These are phyloP conservation scores for Hypoxylon sp. DNA, from an alignment of 2,329 filamentous ascomycete species.

Conservation along the genomic window DNA sequence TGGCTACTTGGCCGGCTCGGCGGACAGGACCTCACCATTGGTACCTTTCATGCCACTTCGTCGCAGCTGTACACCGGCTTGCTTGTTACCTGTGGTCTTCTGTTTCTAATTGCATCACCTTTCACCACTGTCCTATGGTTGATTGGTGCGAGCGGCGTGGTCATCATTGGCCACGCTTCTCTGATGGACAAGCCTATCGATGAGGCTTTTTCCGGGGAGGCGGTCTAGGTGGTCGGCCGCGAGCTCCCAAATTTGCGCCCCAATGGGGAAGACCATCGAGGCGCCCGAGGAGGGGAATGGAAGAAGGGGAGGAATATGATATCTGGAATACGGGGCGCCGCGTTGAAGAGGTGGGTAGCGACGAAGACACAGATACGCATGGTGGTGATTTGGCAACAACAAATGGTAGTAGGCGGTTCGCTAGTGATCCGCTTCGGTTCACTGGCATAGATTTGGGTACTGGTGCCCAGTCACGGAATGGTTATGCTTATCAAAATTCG, in stretches of 20 bases:
- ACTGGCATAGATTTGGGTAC: slow-evolving; percentile 70
- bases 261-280: slow-evolving; percentile 99
- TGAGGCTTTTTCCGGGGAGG: slow-evolving; percentile 99
- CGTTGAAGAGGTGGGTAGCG: slow-evolving; percentile 75
- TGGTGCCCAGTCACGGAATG: slow-evolving; percentile 56
- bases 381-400: slow-evolving; percentile 63
- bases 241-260: slow-evolving; percentile 95
- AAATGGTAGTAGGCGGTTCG: slow-evolving; percentile 62
- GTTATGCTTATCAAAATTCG: slow-evolving; percentile 53
- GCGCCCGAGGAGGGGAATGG: slow-evolving; percentile 77
- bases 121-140: slow-evolving; percentile 92
- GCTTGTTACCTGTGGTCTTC: slow-evolving; percentile 83
- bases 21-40: slow-evolving; percentile 89
- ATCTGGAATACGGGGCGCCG: slow-evolving; percentile 57
- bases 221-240: slow-evolving; percentile 99
- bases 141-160: slow-evolving; percentile 93
- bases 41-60: slow-evolving; percentile 82
- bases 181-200: slow-evolving; percentile 99
- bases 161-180: slow-evolving; percentile 92
- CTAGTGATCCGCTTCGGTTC: slow-evolving; percentile 71
- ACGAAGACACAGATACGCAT: slow-evolving; percentile 66
- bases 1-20: slow-evolving; percentile 92
- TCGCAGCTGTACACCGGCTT: slow-evolving; percentile 95
- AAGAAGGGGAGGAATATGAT: slow-evolving; percentile 58
- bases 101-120: slow-evolving; percentile 87